A percentile compares a stretch with the other conserved stretches of the same genome.
phyloP scores from a whole-genome alignment of 2,329 filamentous ascomycete genomes.

The Salinomyces thailandicus region DNA sequence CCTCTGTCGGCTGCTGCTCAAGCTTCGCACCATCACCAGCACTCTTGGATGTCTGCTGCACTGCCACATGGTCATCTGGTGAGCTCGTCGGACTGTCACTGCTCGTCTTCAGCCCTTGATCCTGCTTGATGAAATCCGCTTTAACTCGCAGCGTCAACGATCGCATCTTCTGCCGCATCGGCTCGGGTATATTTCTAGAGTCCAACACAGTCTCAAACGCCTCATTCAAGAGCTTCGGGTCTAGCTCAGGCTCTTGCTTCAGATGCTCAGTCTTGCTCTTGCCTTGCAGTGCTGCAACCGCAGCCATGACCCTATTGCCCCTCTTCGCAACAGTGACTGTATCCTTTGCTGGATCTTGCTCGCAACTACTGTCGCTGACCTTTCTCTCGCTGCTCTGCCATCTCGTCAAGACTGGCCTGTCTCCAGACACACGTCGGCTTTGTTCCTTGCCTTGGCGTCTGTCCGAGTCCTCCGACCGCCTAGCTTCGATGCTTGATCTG shows the following conservation, averaged over 20 bases:
- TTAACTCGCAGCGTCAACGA: constrained; percentile 83
- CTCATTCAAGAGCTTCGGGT: constrained; percentile 48
- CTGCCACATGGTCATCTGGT: constrained; percentile 26
- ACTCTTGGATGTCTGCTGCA: too few species aligned
- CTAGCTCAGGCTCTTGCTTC: constrained; percentile 37
- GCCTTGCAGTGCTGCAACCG: constrained; percentile 52
- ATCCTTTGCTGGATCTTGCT: constrained; percentile 20
- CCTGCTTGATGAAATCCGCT: constrained; percentile 86
- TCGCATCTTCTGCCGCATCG: constrained; percentile 91
- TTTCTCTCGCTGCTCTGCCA: constrained; percentile 25
- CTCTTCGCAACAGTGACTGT: constrained; percentile 32
- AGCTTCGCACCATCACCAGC: not conserved
- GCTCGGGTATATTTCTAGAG: constrained; percentile 83
- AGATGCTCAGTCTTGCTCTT: constrained; percentile 32
- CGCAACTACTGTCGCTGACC: constrained; percentile 25
- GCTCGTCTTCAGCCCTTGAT: constrained; percentile 52
- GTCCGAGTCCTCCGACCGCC: constrained; percentile 17
- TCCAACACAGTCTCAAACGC: constrained; percentile 58
- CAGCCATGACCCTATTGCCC: constrained; percentile 50
- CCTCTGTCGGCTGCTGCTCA: constrained; percentile 6
- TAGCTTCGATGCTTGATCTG: constrained; percentile 15
- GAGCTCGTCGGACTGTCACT: constrained; percentile 42
- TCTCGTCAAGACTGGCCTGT: constrained; percentile 13
- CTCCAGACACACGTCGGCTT: constrained; percentile 12
- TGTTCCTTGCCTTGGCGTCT: constrained; percentile 10